phyloP scores from a whole-genome alignment of 2,329 filamentous ascomycete genomes.

The Aureobasidium melanogenum region DNA sequence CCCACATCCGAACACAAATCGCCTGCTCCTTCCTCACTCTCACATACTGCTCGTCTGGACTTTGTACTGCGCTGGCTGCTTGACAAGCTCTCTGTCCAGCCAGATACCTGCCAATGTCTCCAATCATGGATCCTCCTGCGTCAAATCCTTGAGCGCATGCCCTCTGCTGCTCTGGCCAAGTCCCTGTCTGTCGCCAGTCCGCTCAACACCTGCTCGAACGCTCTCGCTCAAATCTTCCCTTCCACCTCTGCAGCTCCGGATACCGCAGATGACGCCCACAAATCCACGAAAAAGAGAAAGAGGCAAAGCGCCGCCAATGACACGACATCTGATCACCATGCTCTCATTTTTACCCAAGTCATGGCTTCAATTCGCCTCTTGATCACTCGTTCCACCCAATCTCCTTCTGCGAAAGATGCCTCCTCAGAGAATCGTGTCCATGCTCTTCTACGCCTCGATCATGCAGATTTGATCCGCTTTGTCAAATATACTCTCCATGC shows the following conservation, averaged over 20 bases:
- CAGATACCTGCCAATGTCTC: constrained; percentile 34
- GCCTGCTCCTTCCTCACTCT: background rate
- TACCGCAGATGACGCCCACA: background rate
- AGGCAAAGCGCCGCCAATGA: constrained; percentile 8
- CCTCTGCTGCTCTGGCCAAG: constrained; percentile 8
- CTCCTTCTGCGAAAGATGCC: background rate
- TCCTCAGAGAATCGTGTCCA: constrained; percentile 5
- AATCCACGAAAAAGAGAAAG: constrained; percentile 10
- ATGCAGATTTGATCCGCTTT: background rate
- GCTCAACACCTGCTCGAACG: background rate
- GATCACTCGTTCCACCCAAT: background rate
- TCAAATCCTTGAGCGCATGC: constrained; percentile 1
- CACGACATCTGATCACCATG: background rate
- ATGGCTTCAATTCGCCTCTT: background rate
- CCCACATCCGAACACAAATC: background rate
- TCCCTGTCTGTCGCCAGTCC: background rate
- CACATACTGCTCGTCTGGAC: constrained; percentile 42
- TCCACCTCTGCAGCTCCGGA: background rate
- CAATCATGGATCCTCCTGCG: constrained; percentile 49
- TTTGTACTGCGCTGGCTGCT: constrained; percentile 60
- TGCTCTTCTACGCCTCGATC: constrained; percentile 3
- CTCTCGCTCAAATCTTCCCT: constrained; percentile 9
- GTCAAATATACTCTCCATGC: background rate
- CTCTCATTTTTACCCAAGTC: background rate
- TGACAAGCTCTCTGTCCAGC: constrained; percentile 45